phyloP scores from a whole-genome alignment of 352 stramenopile species.

The Pythium folliculosum region DNA sequence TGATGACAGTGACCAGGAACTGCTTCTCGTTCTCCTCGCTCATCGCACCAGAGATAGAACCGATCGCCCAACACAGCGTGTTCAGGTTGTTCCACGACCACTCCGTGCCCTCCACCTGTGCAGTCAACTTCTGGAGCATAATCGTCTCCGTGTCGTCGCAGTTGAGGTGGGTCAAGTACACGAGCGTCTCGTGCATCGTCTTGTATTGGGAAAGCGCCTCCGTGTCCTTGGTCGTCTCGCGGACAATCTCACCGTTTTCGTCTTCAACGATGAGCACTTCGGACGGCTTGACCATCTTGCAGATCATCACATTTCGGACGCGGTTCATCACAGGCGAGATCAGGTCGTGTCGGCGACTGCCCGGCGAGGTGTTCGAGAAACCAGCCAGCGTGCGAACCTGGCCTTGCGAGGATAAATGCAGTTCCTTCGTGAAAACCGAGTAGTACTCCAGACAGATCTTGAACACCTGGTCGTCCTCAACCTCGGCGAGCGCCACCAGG shows the following conservation, averaged over 20 bases:
- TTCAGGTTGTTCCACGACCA: slow-evolving; percentile 99
- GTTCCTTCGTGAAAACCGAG: slow-evolving; percentile 95
- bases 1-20: slow-evolving; percentile 99
- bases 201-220: slow-evolving; percentile 99
- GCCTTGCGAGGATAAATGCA: slow-evolving; percentile 94
- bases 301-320: slow-evolving; percentile 98
- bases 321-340: slow-evolving; percentile 91
- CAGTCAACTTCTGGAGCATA: slow-evolving; percentile 98
- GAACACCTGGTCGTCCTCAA: slow-evolving; percentile 96
- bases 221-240: slow-evolving; percentile 99
- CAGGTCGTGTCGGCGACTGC: slow-evolving; percentile 61
- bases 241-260: slow-evolving; percentile 97
- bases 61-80: slow-evolving; percentile 99
- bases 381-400: slow-evolving; percentile 62
- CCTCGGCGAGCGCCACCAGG: slow-evolving; percentile 90
- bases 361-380: slow-evolving; percentile 45
- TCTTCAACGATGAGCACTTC: slow-evolving; percentile 99
- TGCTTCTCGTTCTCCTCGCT: slow-evolving; percentile 99
- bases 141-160: slow-evolving; percentile 99
- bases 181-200: slow-evolving; percentile 98
- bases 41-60: slow-evolving; percentile 99
- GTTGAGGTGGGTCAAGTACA: slow-evolving; percentile 99
- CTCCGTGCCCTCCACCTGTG: slow-evolving; percentile 87
- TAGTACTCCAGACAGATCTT: slow-evolving; percentile 99
- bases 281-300: slow-evolving; percentile 99